phyloP scores from a whole-genome alignment of 2,329 filamentous ascomycete species.

The Aphanoascus verrucosus region DNA sequence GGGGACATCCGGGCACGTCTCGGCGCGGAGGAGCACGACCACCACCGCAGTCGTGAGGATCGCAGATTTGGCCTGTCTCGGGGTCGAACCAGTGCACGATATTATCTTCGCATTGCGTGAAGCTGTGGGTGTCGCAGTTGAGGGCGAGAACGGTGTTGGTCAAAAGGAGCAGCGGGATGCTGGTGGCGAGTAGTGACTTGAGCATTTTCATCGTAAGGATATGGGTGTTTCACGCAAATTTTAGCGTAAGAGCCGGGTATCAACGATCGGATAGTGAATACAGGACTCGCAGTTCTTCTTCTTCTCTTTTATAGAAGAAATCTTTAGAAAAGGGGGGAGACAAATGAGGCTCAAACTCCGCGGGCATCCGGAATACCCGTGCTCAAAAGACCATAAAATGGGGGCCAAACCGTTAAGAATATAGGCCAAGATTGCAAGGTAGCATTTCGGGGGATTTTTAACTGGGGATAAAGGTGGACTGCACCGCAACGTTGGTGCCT shows the following conservation, averaged over 20 bases:
- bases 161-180: background rate
- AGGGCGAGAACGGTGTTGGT: background rate
- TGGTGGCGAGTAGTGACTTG: background rate
- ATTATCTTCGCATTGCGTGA: background rate
- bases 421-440: background rate
- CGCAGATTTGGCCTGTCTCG: slow-evolving; percentile 55
- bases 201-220: no score
- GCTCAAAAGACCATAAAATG: no score
- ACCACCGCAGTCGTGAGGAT: slow-evolving; percentile 55
- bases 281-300: background rate
- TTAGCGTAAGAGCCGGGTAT: no score
- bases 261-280: no score
- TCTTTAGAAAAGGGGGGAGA: no score
- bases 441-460: background rate
- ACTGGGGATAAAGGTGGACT: background rate
- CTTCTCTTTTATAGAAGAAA: background rate
- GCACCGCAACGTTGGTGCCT: no score
- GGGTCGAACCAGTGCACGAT: slow-evolving; percentile 27
- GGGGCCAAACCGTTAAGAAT: background rate
- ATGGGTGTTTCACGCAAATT: no score
- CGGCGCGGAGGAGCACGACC: slow-evolving; percentile 55
- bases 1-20: slow-evolving; percentile 46
- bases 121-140: background rate
- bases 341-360: no score
- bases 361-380: no score